phyloP scores from a whole-genome alignment of 2,329 filamentous ascomycete species.

The Bipolaris victoriae region DNA sequence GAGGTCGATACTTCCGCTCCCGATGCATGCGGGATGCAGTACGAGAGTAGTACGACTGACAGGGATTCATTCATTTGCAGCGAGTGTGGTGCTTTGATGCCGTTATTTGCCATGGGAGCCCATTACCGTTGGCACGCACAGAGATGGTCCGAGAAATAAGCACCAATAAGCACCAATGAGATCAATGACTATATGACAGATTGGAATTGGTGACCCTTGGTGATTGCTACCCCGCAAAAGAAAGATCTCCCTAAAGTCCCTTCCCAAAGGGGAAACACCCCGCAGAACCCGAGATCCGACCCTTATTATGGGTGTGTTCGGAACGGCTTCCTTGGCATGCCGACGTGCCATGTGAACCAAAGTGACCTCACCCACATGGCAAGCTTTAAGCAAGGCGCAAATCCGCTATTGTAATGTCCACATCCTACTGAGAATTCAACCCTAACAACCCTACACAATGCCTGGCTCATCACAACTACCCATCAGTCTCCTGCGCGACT shows the following conservation, averaged over 20 bases:
- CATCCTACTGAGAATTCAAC: neutral
- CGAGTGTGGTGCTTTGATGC: conserved; percentile 61
- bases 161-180: neutral
- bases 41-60: conserved; percentile 42
- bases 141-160: conserved; percentile 23
- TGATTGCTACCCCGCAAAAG: neutral
- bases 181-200: neutral
- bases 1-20: conserved; percentile 21
- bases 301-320: neutral
- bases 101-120: conserved; percentile 64
- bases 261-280: conserved; percentile 1
- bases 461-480: conserved; percentile 71
- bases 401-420: neutral
- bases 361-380: conserved; percentile 10
- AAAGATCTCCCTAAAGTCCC: neutral
- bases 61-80: conserved; percentile 51
- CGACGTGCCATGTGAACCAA: conserved; percentile 11
- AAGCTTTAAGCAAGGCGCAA: conserved; percentile 10
- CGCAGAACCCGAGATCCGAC: neutral
- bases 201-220: neutral
- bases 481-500: conserved; percentile 68
- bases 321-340: conserved; percentile 9
- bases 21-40: conserved; percentile 40
- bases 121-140: conserved; percentile 61
- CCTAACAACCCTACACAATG: conserved; percentile 29